These are phyloP conservation scores for Galium porrigens DNA, from an alignment of 305 asterid species.

Conservation along the genomic window DNA sequence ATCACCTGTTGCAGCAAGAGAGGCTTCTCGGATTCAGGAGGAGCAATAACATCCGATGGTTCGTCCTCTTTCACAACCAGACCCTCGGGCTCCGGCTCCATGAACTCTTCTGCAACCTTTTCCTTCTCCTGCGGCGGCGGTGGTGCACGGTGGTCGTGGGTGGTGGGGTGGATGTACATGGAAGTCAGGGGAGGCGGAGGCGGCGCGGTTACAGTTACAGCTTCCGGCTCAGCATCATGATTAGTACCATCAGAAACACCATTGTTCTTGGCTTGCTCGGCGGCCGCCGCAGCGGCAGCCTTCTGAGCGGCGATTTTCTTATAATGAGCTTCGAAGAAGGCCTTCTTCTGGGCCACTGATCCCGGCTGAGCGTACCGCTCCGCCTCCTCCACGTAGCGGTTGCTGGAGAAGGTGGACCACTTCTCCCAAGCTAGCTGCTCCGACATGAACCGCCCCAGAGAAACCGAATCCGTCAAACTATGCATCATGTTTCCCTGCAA, in stretches of 20 bases:
- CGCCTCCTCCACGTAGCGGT: slow-evolving; percentile 82
- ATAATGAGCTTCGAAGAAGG: slow-evolving; percentile 94
- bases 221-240: slow-evolving; percentile 4
- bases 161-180: slow-evolving; percentile 17
- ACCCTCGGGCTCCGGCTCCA: slow-evolving; percentile 9
- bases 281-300: slow-evolving; percentile 66
- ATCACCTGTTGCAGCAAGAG: slow-evolving; percentile 34
- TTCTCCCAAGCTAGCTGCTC: slow-evolving; percentile 77
- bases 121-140: slow-evolving; percentile 1
- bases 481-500: slow-evolving; percentile 46
- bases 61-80: slow-evolving; percentile 10
- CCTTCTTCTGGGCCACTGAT: slow-evolving; percentile 84
- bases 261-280: slow-evolving; percentile 34
- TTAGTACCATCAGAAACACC: neutral
- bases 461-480: slow-evolving; percentile 57
- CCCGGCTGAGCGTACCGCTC: slow-evolving; percentile 73
- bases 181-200: slow-evolving; percentile 6
- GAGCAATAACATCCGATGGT: slow-evolving; percentile 6
- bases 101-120: slow-evolving; percentile 1
- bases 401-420: slow-evolving; percentile 76
- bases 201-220: slow-evolving; percentile 3
- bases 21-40: slow-evolving; percentile 44
- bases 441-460: slow-evolving; percentile 62
- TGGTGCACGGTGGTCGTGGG: neutral
- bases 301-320: slow-evolving; percentile 75